phyloP scores from a whole-genome alignment of 2,329 filamentous ascomycete species.

The Chrysoporthe austroafricana region DNA sequence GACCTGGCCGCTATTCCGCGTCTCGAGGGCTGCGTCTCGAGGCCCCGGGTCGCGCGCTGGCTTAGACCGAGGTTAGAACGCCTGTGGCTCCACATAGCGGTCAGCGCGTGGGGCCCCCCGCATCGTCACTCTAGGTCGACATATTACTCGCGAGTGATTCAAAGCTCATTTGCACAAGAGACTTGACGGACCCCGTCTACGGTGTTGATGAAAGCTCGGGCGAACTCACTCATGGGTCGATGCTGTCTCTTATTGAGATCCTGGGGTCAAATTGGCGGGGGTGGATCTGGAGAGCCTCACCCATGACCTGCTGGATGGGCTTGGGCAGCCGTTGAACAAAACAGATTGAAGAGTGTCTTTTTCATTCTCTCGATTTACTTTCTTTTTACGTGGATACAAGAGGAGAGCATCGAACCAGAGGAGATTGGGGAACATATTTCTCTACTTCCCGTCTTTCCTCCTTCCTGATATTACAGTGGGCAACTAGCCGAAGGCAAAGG shows the following conservation, averaged over 20 bases:
- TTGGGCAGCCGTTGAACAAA: neutral
- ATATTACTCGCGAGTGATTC: neutral
- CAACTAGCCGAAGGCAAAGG: too few relatives aligned
- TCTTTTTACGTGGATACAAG: neutral
- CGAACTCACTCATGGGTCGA: too few relatives aligned
- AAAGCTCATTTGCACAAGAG: neutral
- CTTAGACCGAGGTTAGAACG: neutral
- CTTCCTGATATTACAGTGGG: too few relatives aligned
- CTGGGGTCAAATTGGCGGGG: neutral
- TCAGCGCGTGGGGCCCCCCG: neutral
- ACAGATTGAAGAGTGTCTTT: neutral
- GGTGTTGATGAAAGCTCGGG: neutral
- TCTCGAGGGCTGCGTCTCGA: constrained; percentile 20
- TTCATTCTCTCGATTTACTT: neutral
- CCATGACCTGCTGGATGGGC: neutral
- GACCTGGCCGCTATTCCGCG: neutral
- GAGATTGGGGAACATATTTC: too few relatives aligned
- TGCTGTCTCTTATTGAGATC: neutral
- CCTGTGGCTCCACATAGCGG: neutral
- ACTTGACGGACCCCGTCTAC: neutral
- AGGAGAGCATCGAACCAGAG: too few relatives aligned
- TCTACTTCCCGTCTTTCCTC: too few relatives aligned
- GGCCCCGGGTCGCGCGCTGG: neutral
- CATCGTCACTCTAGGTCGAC: neutral
- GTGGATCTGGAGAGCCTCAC: neutral